Evolutionary conservation across 1,139 yeast species (phyloP).

Genomic region (Yamadazyma conglobata): DNA sequence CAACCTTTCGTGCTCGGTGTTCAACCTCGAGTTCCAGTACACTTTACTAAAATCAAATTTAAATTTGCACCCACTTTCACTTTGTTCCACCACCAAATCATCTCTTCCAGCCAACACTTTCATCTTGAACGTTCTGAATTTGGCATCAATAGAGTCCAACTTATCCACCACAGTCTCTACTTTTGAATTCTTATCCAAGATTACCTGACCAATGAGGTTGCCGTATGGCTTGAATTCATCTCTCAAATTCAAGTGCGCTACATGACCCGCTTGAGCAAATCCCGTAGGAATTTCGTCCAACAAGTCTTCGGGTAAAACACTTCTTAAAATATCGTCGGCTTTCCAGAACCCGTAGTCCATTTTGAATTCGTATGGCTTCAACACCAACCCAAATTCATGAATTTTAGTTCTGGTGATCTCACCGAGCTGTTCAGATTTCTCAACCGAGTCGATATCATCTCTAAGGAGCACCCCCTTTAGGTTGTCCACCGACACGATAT

Average conservation of each 20-base stretch:
- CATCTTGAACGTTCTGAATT: constrained; percentile 91
- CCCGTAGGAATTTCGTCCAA: constrained; percentile 82
- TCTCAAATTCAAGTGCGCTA: constrained; percentile 86
- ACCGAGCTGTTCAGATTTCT: constrained; percentile 41
- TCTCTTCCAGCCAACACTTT: constrained; percentile 83
- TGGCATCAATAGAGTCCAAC: constrained; percentile 78
- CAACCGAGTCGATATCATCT: constrained; percentile 44
- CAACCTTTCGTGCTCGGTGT: constrained; percentile 88
- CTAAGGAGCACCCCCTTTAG: constrained; percentile 63
- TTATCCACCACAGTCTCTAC: constrained; percentile 94
- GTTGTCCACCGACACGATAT: constrained; percentile 50
- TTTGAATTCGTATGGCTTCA: constrained; percentile 52
- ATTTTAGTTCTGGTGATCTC: constrained; percentile 42
- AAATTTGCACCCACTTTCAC: constrained; percentile 83
- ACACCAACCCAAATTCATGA: constrained; percentile 40
- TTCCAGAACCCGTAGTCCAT: constrained; percentile 82
- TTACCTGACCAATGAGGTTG: constrained; percentile 79
- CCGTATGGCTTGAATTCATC: constrained; percentile 86
- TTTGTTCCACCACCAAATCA: constrained; percentile 77
- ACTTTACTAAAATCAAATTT: constrained; percentile 88
- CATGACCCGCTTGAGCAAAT: constrained; percentile 91
- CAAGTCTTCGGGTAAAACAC: constrained; percentile 71
- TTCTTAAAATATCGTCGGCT: constrained; percentile 75
- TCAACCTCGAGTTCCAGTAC: constrained; percentile 95
- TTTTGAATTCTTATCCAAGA: constrained; percentile 78